Base-by-base conservation (phyloP, 768 basidiomycete genomes). In the Leccinum arenicola region DNA sequence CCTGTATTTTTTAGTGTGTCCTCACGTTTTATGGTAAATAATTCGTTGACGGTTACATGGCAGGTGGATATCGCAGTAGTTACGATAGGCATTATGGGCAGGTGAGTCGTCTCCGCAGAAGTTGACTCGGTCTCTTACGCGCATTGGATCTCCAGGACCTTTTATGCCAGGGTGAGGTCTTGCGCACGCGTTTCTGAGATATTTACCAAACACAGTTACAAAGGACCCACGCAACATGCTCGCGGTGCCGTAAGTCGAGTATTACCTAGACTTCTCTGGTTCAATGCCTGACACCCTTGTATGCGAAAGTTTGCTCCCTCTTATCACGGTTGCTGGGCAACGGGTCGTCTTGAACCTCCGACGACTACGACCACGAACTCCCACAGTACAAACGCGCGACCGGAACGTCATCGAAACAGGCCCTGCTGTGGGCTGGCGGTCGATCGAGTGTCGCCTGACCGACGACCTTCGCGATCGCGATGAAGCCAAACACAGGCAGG, bases 301-400 rank as follows among this genome's bases (percentile, higher is more conserved):
- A 29, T 27, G 19, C n/a, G 19, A 63, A 58, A 33, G 38, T 54
- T n/a, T 7, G 43, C 1, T 51, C n/a, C 67, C 67, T 4, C 5
- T 69, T 1, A 58, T 68, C n/a, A 27, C 48, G 11, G 31, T 68
- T 7, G 19, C 40, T 3, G 66, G 66, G 14, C 66, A 67, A 48
- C 67, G 66, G 5, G 48, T 56, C 12, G 60, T 67, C 23, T 57
- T 67, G 15, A 67, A 67, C 47, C 59, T 66, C 10, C 55, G 60
- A 19, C 14, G 21, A 33, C 31, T 33, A 19, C 40, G 7, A 43
- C 40, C 40, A 8, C 40, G 40, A 19, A 4, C 9, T 19, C 10
- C 10, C 40, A 19, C 5, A 4, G n/a, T 43, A n/a, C 40, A n/a
- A 1, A 43, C 40, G 1, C 40, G 40, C 49, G 27, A 29, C 25